Evolutionary conservation across 495 filamentous ascomycete species (phyloP).

Genomic region (Aspergillus carlsbadensis): DNA sequence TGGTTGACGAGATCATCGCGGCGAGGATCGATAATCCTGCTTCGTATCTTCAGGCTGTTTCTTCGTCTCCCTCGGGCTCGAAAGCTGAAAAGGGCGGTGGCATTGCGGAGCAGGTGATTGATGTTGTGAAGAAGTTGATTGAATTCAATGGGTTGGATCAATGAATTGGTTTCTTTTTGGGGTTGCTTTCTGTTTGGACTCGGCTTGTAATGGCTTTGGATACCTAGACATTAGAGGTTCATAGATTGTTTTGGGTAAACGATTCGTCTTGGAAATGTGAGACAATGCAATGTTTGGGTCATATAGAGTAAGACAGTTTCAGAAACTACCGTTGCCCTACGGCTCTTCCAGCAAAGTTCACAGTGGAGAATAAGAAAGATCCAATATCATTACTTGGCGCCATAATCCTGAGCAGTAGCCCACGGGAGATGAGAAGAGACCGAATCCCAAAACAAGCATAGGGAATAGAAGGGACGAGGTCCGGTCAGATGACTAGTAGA

Average conservation of each 20-base stretch:
- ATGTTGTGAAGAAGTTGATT: conserved; percentile 71
- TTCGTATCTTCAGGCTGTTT: conserved; percentile 37
- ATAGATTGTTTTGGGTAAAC: no score
- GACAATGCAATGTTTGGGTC: no score
- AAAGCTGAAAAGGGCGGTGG: conserved; percentile 1
- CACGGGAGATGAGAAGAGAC: conserved; percentile 8
- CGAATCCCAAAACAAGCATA: conserved; percentile 14
- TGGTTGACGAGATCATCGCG: conserved; percentile 82
- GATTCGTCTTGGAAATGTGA: no score
- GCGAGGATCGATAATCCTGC: conserved; percentile 74
- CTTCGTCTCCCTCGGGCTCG: conserved; percentile 7
- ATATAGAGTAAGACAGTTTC: no score
- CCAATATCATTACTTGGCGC: conserved; percentile 19
- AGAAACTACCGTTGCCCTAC: no score
- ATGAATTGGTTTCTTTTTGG: conserved; percentile 19
- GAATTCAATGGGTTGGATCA: conserved; percentile 86
- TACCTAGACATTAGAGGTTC: no score
- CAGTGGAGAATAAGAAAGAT: conserved; percentile 1
- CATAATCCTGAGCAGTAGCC: conserved; percentile 20
- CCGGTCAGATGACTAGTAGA: conserved; percentile 1
- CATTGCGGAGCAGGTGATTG: conserved; percentile 66
- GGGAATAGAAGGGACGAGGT: neutral
- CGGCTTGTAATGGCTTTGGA: no score
- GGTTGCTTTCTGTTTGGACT: neutral
- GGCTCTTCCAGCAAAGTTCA: no score